phyloP scores from a whole-genome alignment of 768 basidiomycete species.

The Nidularia pulvinata region DNA sequence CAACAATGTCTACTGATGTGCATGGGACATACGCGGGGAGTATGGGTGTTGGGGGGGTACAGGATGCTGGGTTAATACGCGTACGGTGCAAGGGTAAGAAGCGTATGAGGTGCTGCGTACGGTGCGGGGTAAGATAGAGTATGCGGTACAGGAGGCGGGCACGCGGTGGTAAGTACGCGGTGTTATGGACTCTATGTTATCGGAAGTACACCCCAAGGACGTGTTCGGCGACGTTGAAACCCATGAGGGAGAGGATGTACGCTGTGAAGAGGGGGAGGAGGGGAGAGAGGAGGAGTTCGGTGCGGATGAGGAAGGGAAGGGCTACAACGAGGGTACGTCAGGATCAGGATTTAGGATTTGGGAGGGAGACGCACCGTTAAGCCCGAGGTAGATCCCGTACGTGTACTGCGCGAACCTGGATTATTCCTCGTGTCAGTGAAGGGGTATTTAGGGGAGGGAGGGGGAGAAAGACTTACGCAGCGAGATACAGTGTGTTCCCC shows the following conservation, averaged over 20 bases:
- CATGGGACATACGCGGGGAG: too few relatives aligned
- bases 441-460: neutral
- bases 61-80: too few relatives aligned
- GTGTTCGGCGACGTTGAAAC: constrained; percentile 88
- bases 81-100: too few relatives aligned
- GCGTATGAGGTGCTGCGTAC: too few relatives aligned
- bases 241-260: constrained; percentile 85
- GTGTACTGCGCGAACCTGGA: constrained; percentile 84
- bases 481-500: constrained; percentile 90
- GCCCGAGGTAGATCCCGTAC: constrained; percentile 88
- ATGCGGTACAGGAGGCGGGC: too few relatives aligned
- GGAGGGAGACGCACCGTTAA: constrained; percentile 51
- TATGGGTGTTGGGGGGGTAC: too few relatives aligned
- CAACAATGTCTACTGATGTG: too few relatives aligned
- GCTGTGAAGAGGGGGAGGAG: constrained; percentile 84
- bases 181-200: constrained; percentile 6
- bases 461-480: constrained; percentile 56
- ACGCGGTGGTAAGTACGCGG: too few relatives aligned
- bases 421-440: constrained; percentile 4
- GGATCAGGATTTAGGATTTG: neutral
- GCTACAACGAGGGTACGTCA: constrained; percentile 42
- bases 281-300: constrained; percentile 90
- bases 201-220: constrained; percentile 80
- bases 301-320: constrained; percentile 91
- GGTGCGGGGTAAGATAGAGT: too few relatives aligned